Evolutionary conservation across 352 stramenopile species (phyloP).

Genomic region (Pythium myriotylum): DNA sequence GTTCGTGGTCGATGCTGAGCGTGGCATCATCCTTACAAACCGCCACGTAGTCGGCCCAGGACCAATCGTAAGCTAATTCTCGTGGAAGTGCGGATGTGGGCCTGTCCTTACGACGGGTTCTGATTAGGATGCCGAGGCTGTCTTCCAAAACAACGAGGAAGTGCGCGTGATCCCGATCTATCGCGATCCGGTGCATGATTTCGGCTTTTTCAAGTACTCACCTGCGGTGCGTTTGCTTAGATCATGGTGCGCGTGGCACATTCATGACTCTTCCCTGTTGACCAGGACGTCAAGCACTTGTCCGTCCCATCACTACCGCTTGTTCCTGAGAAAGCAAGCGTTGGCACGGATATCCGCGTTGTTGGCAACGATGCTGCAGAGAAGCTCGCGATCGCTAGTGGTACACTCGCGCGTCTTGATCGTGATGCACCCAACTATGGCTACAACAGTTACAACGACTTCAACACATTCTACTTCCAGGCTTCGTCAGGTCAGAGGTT

Average conservation of each 20-base stretch:
- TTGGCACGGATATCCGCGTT: constrained; percentile 93
- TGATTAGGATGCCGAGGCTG: constrained; percentile 79
- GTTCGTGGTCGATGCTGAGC: constrained; percentile 92
- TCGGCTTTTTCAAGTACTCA: constrained; percentile 92
- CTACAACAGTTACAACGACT: constrained; percentile 92
- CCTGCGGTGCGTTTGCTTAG: too few species aligned
- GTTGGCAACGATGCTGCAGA: constrained; percentile 93
- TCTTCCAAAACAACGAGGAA: constrained; percentile 95
- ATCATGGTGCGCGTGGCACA: too few species aligned
- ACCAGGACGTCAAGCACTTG: constrained; percentile 88
- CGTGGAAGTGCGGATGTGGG: too few species aligned
- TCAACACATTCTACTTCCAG: constrained; percentile 94
- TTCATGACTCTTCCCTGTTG: too few species aligned
- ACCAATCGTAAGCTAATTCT: constrained; percentile 71
- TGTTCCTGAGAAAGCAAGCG: constrained; percentile 78
- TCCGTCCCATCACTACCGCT: constrained; percentile 78
- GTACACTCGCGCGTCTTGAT: constrained; percentile 91
- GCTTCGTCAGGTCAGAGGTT: constrained; percentile 64
- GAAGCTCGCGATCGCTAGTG: constrained; percentile 91
- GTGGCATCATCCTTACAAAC: constrained; percentile 93
- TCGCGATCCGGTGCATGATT: constrained; percentile 93
- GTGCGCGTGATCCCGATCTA: constrained; percentile 92
- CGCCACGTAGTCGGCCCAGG: constrained; percentile 90
- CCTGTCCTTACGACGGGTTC: neutral
- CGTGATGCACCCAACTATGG: constrained; percentile 90